Evolutionary conservation across 768 basidiomycete genomes (phyloP).

Genomic region (Leucocoprinus birnbaumii): DNA sequence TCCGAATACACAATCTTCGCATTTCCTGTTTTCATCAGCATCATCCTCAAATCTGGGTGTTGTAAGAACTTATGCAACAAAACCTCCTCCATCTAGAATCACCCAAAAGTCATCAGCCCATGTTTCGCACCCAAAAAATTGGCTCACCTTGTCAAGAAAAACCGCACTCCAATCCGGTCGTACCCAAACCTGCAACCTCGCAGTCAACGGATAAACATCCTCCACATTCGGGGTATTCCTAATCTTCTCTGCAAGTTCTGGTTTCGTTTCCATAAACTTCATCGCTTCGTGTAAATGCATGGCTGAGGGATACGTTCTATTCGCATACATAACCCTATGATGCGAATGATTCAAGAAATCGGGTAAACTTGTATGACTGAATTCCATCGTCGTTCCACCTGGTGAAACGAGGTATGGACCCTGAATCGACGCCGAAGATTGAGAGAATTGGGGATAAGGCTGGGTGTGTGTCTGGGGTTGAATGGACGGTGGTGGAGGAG

Average conservation of each 20-base stretch:
- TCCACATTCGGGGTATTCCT: conserved; percentile 32
- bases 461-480: neutral
- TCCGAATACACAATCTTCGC: conserved; percentile 53
- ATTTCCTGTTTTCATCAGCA: conserved; percentile 53
- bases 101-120: neutral
- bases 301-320: conserved; percentile 62
- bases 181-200: conserved; percentile 27
- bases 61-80: conserved; percentile 69
- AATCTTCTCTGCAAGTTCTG: conserved; percentile 56
- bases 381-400: conserved; percentile 24
- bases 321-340: conserved; percentile 54
- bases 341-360: conserved; percentile 68
- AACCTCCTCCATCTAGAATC: conserved; percentile 63
- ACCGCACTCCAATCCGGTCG: conserved; percentile 58
- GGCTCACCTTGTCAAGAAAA: conserved; percentile 48
- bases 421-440: neutral
- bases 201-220: conserved; percentile 34
- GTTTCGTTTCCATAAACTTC: conserved; percentile 54
- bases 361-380: conserved; percentile 34
- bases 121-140: neutral
- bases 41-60: conserved; percentile 52
- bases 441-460: neutral
- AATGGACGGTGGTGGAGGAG: neutral
- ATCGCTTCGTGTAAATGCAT: conserved; percentile 76
- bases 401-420: neutral